phyloP scores from a whole-genome alignment of 345 rosid species.

The Acer saccharum region DNA sequence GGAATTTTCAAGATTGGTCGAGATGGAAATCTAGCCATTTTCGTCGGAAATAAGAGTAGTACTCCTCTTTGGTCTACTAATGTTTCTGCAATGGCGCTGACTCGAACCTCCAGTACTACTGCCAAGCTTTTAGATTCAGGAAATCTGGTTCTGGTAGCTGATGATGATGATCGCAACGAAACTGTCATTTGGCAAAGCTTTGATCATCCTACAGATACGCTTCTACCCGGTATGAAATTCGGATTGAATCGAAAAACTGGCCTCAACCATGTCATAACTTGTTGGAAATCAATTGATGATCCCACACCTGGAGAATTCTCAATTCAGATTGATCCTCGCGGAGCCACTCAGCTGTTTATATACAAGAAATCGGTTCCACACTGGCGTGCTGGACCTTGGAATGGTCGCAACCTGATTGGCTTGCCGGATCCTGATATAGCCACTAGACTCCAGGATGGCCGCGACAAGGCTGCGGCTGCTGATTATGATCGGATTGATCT shows the following conservation, averaged over 20 bases:
- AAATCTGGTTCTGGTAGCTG: constrained; percentile 20
- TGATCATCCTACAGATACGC: constrained; percentile 28
- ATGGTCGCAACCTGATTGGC: constrained; percentile 6
- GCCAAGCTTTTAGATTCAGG: constrained; percentile 38
- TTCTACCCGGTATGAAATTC: constrained; percentile 21
- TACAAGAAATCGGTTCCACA: not conserved
- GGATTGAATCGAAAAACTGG: constrained; percentile 28
- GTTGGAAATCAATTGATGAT: constrained; percentile 32
- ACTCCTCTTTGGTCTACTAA: constrained; percentile 28
- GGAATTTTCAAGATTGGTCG: constrained; percentile 15
- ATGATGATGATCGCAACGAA: not conserved
- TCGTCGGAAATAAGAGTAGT: not conserved
- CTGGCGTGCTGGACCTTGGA: constrained; percentile 22
- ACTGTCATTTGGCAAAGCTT: constrained; percentile 39
- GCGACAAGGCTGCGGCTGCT: not conserved
- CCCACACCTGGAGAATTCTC: constrained; percentile 22
- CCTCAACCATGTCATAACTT: constrained; percentile 14
- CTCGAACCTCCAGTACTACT: too few species aligned
- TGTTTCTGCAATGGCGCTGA: not conserved
- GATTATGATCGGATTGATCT: not conserved
- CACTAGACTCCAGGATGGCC: not conserved
- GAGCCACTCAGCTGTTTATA: constrained; percentile 2
- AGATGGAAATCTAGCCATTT: constrained; percentile 25
- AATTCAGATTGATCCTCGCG: not conserved
- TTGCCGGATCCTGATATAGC: not conserved